Base-by-base conservation (phyloP, 2,329 filamentous ascomycete species). In the Dichotomopilus funicola region DNA sequence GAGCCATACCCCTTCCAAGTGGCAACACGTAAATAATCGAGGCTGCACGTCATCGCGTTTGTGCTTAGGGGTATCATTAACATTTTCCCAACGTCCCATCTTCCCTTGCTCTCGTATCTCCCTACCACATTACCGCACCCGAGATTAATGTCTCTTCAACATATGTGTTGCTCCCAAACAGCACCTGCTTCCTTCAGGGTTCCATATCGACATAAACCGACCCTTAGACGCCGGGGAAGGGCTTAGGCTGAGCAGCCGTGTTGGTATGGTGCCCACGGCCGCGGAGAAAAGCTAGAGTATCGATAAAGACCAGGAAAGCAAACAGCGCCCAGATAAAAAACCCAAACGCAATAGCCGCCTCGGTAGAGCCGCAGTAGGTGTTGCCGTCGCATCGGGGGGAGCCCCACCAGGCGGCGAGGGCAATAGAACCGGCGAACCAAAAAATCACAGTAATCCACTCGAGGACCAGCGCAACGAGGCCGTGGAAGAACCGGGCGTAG, bases 401-500 rank as follows among this genome's bases (percentile, higher is more conserved):
- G 12, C 80, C 76, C 52, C 80, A 80, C 55, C 90, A 71, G 54
- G 83, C 85, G 0, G 87, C 89, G 9, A 91, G 71, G 0, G 89
- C 89, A 62, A 95, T 85, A 64, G 90, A 87, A 6, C 89, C 90
- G 0, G 87, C 85, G 67, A 96, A 94, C 91, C 91, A 96, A 75
- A 95, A 95, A 55, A 95, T 77, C 73, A 87, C 85, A 8, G 89
- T 94, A 31, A 94, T 62, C 47, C 75, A 76, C 65, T 95, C 88
- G 36, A 89, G 76, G 1, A 65, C 83, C 13, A 91, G 74, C 12
- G 90, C 80, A 45, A 78, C 82, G 50, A 82, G 81, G 51, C 78
- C 80, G 69, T 89, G 82, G 64, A 85, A 84, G 9, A 83, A 64
- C 31, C 74, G 73, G 3, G 80, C 76, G 64, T 83, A 75, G 71